Percentiles rank a stretch among this genome's conserved stretches.
These are phyloP conservation scores for Rhododendron ovatum DNA, from an alignment of 148 eudicot species.

Conservation along the genomic window DNA sequence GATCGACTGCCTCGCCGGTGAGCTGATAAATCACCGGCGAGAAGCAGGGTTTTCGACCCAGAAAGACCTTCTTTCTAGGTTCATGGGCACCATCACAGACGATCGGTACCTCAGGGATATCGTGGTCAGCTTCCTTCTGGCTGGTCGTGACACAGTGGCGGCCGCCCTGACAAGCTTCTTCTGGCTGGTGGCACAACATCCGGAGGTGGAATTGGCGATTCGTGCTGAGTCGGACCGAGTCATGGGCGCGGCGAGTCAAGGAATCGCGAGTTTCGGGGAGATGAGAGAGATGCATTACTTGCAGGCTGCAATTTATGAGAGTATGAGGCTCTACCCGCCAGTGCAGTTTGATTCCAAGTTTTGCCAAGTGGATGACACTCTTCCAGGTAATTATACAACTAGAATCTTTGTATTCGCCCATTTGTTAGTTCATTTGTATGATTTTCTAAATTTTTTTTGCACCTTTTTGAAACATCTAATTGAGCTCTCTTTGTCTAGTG, in stretches of 20 bases:
- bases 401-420: background rate
- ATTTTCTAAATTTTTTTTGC: no score
- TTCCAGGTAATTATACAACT: constrained; percentile 5
- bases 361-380: constrained; percentile 13
- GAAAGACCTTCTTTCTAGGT: constrained; percentile 47
- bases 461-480: no score
- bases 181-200: constrained; percentile 38
- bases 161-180: constrained; percentile 53
- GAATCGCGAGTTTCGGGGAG: constrained; percentile 7
- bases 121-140: constrained; percentile 51
- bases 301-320: constrained; percentile 18
- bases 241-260: constrained; percentile 4
- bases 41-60: constrained; percentile 13
- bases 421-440: no score
- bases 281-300: constrained; percentile 20
- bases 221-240: constrained; percentile 36
- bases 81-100: constrained; percentile 40
- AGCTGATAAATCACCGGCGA: constrained; percentile 30
- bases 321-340: constrained; percentile 23
- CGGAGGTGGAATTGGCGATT: constrained; percentile 33
- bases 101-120: constrained; percentile 49
- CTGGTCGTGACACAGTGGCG: constrained; percentile 64
- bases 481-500: no score
- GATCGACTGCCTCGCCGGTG: constrained; percentile 35
- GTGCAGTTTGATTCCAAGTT: constrained; percentile 28